phyloP scores from a whole-genome alignment of 208 protist genomes.

The Vickermania spadyakhi region DNA sequence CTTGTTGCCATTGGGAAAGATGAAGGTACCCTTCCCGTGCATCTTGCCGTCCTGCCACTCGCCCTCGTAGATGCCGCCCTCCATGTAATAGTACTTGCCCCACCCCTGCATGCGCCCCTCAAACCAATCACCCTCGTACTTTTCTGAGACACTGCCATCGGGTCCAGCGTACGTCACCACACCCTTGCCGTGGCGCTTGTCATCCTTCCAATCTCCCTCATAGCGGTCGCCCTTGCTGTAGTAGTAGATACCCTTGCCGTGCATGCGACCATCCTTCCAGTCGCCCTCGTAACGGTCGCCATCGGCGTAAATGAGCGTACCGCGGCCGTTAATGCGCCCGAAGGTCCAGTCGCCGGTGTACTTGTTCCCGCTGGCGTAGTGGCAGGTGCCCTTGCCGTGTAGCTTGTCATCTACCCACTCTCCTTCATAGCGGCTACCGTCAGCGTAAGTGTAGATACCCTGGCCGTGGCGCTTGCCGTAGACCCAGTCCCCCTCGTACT shows the following conservation, averaged over 20 bases:
- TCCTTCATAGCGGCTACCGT: constrained; percentile 88
- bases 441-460: constrained; percentile 89
- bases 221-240: constrained; percentile 88
- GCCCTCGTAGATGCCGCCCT: constrained; percentile 89
- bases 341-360: constrained; percentile 89
- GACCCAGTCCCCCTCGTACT: constrained; percentile 92
- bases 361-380: constrained; percentile 85
- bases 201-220: constrained; percentile 91
- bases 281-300: constrained; percentile 90
- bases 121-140: constrained; percentile 93
- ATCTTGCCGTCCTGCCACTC: constrained; percentile 89
- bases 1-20: constrained; percentile 92
- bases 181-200: constrained; percentile 90
- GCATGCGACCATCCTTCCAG: constrained; percentile 92
- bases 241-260: constrained; percentile 86
- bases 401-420: constrained; percentile 94
- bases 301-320: constrained; percentile 83
- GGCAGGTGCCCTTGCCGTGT: constrained; percentile 88
- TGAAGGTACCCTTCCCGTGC: constrained; percentile 88
- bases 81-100: constrained; percentile 91
- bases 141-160: constrained; percentile 88
- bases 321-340: constrained; percentile 87
- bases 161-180: constrained; percentile 83
- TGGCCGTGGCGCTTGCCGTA: constrained; percentile 91
- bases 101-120: constrained; percentile 92